These are phyloP conservation scores for Dipteronia dyeriana DNA, from an alignment of 345 rosid genomes.

Conservation along the genomic window DNA sequence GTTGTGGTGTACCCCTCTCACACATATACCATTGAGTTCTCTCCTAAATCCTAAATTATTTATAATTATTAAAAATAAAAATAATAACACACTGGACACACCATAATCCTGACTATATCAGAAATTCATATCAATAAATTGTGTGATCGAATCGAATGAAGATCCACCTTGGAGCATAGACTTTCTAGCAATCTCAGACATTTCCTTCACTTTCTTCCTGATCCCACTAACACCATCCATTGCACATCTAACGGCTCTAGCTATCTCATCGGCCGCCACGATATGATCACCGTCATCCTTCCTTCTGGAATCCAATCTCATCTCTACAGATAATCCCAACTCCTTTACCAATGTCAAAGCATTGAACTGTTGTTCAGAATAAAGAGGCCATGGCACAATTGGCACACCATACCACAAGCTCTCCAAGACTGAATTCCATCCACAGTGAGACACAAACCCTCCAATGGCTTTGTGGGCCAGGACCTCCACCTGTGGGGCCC, in stretches of 20 bases:
- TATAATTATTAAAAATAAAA: no score
- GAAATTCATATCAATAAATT: conserved; percentile 19
- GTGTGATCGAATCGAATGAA: conserved; percentile 32
- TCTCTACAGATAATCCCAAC: conserved; percentile 34
- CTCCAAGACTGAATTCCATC: conserved; percentile 54
- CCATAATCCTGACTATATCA: not conserved
- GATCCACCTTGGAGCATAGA: conserved; percentile 34
- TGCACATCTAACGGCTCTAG: conserved; percentile 21
- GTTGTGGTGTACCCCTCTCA: no score
- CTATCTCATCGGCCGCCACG: conserved; percentile 43
- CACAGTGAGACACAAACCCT: conserved; percentile 54
- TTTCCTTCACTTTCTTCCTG: not conserved
- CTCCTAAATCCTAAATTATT: no score
- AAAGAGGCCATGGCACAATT: conserved; percentile 47
- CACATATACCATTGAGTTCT: no score
- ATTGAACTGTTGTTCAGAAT: conserved; percentile 51
- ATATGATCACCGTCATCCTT: not conserved
- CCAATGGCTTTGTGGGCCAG: conserved; percentile 36
- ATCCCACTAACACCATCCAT: not conserved
- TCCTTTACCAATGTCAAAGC: conserved; percentile 49
- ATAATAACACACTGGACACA: no score
- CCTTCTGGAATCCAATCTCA: conserved; percentile 32
- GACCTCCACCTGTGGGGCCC: conserved; percentile 49
- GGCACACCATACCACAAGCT: conserved; percentile 53
- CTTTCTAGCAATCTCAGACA: not conserved